These are phyloP conservation scores for Pseudoneurospora amorphoporcata DNA, from an alignment of 495 filamentous ascomycete species.

Conservation along the genomic window DNA sequence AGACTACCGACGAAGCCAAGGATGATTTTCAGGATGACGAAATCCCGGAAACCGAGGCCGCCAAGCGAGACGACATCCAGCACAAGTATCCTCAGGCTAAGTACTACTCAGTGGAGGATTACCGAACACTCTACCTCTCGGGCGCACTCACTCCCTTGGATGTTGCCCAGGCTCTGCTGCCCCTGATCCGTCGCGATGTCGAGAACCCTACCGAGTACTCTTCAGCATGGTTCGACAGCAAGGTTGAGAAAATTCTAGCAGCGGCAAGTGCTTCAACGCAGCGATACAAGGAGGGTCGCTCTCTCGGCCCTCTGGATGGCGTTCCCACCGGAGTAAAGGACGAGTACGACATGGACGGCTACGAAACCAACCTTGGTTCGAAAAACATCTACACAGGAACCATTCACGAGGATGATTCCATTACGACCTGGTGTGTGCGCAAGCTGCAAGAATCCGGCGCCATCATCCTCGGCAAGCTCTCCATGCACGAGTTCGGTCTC, in stretches of 20 bases:
- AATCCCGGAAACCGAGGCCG: not conserved
- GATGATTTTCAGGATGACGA: conserved; percentile 12
- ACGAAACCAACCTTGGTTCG: conserved; percentile 54
- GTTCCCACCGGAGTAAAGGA: conserved; percentile 47
- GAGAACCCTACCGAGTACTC: conserved; percentile 45
- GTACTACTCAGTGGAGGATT: conserved; percentile 60
- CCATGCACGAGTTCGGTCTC: conserved; percentile 75
- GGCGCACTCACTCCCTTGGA: conserved; percentile 55
- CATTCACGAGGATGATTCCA: conserved; percentile 33
- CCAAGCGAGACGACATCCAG: not conserved
- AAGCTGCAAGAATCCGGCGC: conserved; percentile 65
- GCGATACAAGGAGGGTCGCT: conserved; percentile 50
- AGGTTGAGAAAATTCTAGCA: conserved; percentile 46
- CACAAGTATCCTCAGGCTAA: conserved; percentile 23
- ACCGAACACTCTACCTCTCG: conserved; percentile 53
- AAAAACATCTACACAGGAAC: conserved; percentile 25
- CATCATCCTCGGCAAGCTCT: conserved; percentile 66
- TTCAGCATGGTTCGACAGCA: conserved; percentile 53
- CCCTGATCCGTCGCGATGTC: conserved; percentile 53
- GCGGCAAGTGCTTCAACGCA: conserved; percentile 57
- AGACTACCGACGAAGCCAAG: conserved; percentile 1
- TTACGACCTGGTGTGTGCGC: conserved; percentile 58
- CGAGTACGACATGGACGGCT: conserved; percentile 63
- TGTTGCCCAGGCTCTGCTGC: conserved; percentile 56
- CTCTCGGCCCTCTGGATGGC: conserved; percentile 62